Evolutionary conservation across 2,329 filamentous ascomycete species (phyloP), one percentile per base, ranked within the genome.

Genomic region (Claviceps arundinis): DNA sequence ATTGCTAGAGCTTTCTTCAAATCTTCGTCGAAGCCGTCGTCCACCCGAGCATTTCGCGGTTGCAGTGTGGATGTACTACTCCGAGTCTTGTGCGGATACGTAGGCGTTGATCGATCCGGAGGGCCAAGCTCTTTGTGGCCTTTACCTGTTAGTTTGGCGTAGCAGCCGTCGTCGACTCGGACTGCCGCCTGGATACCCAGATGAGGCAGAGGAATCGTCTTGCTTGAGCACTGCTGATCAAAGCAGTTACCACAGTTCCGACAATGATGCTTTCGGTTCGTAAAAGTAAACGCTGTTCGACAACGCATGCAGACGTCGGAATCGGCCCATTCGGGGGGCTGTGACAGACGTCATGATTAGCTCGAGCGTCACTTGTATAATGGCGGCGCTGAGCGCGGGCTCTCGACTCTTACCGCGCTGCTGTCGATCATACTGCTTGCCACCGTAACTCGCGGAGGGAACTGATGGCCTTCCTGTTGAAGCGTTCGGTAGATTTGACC

Each of bases 221-320:
- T 97, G 72, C 81, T 84, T 14, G 91, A 97, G 65, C 93, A 98
- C 61, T 93, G 84, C 57, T 91, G 89, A 64, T 95, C 94, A 66
- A 98, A 98, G 62, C 95, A 93, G 68, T 93, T 95, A 50, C 93
- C 93, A 63, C 93, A 98, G 67, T 98, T 98, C 58, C 93, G 84
- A 64, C 93, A 98, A 67, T 98, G 93, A 65, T 98, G 93, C 66
- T 97, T 98, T 62, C 93, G 84, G 67, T 98, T 98, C 52, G 91
- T 98, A 64, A 98, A 96, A 47, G 89, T 96, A 62, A 98, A 98
- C 17, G 89, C 72, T 13, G 91, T 96, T 59, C 93, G 83, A 67
- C 93, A 98, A 64, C 93, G 85, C 89, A 98, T 96, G 67, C 93
- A 98, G 37, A 98, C 91, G 62, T 98, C 93, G 11, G 91, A 96